Base-by-base conservation (phyloP, 1,284 basidiomycete species). In the Cryptococcus sp. region DNA sequence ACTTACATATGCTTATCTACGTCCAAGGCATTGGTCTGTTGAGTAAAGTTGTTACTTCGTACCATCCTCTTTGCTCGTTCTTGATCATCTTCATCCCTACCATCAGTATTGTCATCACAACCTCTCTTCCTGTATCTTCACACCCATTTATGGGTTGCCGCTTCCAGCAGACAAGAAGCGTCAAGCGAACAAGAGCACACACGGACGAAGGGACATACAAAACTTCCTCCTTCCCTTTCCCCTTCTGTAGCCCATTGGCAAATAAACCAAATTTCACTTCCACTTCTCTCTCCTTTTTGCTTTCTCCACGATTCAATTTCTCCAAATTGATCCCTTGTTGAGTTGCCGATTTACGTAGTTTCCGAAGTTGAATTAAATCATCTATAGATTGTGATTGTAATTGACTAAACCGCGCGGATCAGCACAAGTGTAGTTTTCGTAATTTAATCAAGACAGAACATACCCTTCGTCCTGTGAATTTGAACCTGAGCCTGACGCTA, bases 1-100 rank as follows among this genome's bases (percentile, higher is more conserved):
- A 71, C 87, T 55, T 54, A 93, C 93, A 98, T 98, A 69, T 98
- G 94, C 68, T 96, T 97, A 77, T 98, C 93, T 5, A 97, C 91
- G 67, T 97, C 93, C 11, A 98, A 80, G 1, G 85, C 84, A 67
- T 96, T 96, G 1, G 93, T 98, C 75, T 98, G 93, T 57, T 91
- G 87, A 0, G 94, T 98, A 70, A 98, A 97, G 76, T 97, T 96
- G 76, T 89, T 93, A 22, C 83, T 80, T 45, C 90, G 81, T 3
- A 97, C 84, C 52, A 85, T 80, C 49, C 88, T 79, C 24, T 72
- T 72, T 18, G 86, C 83, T 57, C 83, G 84, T 3, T 84, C 82
- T 48, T 84, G 82, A 44, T 82, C 80, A 48, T 84, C 83, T 48
- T 77, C 85, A 36, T 65, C 52, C 28, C 61, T 60, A 44, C 37